These are phyloP conservation scores for Aphanomyces astaci DNA, from an alignment of 352 stramenopile species.

Conservation along the genomic window DNA sequence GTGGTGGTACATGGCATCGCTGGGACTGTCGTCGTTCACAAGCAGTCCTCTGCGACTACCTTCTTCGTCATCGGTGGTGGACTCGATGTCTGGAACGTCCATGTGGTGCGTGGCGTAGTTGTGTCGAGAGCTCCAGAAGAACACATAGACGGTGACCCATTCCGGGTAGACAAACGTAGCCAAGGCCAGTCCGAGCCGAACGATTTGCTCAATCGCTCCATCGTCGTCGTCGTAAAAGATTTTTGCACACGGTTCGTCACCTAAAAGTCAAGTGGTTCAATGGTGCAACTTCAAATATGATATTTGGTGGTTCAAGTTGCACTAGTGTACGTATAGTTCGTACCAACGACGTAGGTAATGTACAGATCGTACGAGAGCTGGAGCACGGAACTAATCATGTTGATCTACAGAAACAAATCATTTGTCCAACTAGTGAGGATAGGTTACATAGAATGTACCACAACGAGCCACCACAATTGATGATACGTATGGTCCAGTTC, in stretches of 20 bases:
- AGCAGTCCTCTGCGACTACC: neutral
- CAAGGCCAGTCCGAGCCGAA: conserved; percentile 43
- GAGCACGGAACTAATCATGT: conserved; percentile 48
- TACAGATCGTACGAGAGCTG: conserved; percentile 57
- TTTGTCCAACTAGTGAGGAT: neutral
- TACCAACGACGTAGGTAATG: conserved; percentile 49
- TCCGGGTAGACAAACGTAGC: conserved; percentile 52
- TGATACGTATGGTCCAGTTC: conserved; percentile 63
- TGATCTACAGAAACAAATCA: conserved; percentile 38
- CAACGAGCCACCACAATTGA: conserved; percentile 55
- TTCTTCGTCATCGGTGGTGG: neutral
- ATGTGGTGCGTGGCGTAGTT: conserved; percentile 46
- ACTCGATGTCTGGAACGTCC: conserved; percentile 43
- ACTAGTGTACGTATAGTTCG: too few species aligned
- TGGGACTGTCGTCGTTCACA: neutral
- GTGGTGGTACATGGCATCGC: neutral
- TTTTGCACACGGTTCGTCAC: conserved; percentile 45
- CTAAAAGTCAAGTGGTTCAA: too few species aligned
- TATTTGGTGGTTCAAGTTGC: too few species aligned
- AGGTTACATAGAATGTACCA: conserved; percentile 31
- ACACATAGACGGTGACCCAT: conserved; percentile 62
- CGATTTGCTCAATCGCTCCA: conserved; percentile 43
- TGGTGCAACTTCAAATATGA: too few species aligned
- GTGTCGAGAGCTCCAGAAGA: conserved; percentile 56
- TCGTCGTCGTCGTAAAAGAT: conserved; percentile 66